These are phyloP conservation scores for Fusarium mexicanum DNA, from an alignment of 2,329 filamentous ascomycete species.

Conservation along the genomic window DNA sequence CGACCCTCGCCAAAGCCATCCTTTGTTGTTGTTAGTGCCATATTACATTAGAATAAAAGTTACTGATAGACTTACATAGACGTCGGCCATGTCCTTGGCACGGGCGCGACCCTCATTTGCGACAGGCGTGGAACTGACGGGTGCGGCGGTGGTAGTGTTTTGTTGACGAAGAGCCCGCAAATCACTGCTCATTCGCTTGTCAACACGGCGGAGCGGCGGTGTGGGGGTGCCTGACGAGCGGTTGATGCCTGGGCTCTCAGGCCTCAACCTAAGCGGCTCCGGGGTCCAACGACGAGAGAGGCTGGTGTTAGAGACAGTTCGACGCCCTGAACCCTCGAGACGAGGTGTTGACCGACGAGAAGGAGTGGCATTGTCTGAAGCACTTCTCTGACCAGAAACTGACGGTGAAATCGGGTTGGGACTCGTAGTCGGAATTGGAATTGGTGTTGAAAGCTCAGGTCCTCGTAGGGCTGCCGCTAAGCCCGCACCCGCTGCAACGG, in stretches of 20 bases:
- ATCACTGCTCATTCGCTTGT: conserved; percentile 78
- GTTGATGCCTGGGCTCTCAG: conserved; percentile 69
- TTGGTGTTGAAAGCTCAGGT: conserved; percentile 20
- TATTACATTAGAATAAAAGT: conserved; percentile 14
- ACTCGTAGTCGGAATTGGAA: conserved; percentile 19
- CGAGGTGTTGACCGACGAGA: conserved; percentile 37
- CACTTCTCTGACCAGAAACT: conserved; percentile 41
- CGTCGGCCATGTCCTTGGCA: conserved; percentile 87
- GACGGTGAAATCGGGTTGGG: conserved; percentile 13
- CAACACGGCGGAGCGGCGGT: conserved; percentile 76
- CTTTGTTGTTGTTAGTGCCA: conserved; percentile 58
- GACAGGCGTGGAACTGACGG: conserved; percentile 67
- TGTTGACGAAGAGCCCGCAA: conserved; percentile 58
- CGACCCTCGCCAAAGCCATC: conserved; percentile 93
- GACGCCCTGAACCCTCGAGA: conserved; percentile 46
- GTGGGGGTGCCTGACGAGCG: conserved; percentile 57
- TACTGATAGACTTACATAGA: conserved; percentile 78
- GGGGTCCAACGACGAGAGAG: conserved; percentile 62
- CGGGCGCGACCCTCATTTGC: conserved; percentile 89
- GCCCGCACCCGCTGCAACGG: conserved; percentile 25
- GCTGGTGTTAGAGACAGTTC: conserved; percentile 64
- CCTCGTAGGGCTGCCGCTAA: conserved; percentile 31
- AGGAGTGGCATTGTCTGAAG: conserved; percentile 50
- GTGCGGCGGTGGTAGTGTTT: conserved; percentile 46
- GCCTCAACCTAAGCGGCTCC: conserved; percentile 64